phyloP scores from a whole-genome alignment of 176 grass and related monocot species.

The Juncus inflexus region DNA sequence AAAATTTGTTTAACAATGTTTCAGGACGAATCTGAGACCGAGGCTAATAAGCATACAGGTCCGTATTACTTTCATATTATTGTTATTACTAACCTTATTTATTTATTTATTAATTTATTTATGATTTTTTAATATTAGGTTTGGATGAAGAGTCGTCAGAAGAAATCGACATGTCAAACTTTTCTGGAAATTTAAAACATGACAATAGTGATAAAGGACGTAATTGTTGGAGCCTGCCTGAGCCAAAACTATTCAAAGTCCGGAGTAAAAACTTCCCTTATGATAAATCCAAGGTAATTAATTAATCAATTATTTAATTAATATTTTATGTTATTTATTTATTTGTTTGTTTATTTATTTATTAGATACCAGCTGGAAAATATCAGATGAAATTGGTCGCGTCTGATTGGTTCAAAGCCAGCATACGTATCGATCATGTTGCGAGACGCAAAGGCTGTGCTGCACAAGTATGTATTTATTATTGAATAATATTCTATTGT shows the following conservation, averaged over 20 bases:
- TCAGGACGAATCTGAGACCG: slow-evolving; percentile 53
- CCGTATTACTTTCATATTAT: slow-evolving; percentile 28
- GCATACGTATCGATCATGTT: slow-evolving; percentile 83
- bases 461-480: slow-evolving; percentile 44
- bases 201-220: slow-evolving; percentile 71
- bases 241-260: slow-evolving; percentile 89
- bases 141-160: slow-evolving; percentile 35
- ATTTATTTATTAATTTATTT: slow-evolving; percentile 18
- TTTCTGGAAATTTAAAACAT: slow-evolving; percentile 59
- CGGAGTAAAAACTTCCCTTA: slow-evolving; percentile 74
- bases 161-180: slow-evolving; percentile 69
- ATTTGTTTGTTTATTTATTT: background rate
- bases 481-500: background rate
- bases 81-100: slow-evolving; percentile 20
- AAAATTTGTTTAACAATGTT: slow-evolving; percentile 32
- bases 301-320: slow-evolving; percentile 8
- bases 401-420: slow-evolving; percentile 72
- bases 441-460: slow-evolving; percentile 57
- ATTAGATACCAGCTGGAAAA: slow-evolving; percentile 74
- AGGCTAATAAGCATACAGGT: slow-evolving; percentile 36
- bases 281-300: slow-evolving; percentile 91
- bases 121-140: slow-evolving; percentile 17
- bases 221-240: slow-evolving; percentile 76
- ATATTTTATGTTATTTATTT: too few species aligned
- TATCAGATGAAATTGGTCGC: slow-evolving; percentile 80